Conservation (phyloP, 2,329 filamentous ascomycete genomes). For the Neofusicoccum kwambonambiense region DNA sequence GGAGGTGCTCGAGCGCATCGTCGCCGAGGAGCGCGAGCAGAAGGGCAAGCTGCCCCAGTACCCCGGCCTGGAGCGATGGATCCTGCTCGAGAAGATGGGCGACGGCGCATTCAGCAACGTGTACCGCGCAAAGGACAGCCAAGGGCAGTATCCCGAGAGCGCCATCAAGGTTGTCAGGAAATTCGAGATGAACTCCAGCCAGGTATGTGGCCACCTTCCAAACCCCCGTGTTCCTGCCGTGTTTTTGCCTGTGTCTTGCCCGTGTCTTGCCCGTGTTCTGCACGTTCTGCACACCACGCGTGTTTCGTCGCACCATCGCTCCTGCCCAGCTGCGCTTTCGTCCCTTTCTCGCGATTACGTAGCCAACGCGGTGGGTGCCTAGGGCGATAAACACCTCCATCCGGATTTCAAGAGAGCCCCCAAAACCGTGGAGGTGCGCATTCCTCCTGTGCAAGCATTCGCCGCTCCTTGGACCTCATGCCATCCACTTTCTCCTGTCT, state of each 20-base stretch:
- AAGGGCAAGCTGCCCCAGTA: conserved; percentile 84
- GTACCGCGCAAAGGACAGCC: conserved; percentile 78
- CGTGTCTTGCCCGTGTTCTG: conserved; percentile 19
- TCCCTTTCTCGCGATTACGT: conserved; percentile 35
- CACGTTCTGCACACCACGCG: conserved; percentile 13
- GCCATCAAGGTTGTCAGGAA: conserved; percentile 99
- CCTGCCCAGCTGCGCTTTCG: conserved; percentile 25
- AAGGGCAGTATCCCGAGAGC: conserved; percentile 72
- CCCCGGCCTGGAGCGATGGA: conserved; percentile 81
- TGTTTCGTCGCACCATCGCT: conserved; percentile 16
- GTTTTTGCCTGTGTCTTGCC: background rate
- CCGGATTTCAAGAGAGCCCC: conserved; percentile 86
- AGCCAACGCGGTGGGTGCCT: conserved; percentile 55
- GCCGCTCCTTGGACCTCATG: conserved; percentile 30
- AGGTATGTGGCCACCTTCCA: conserved; percentile 68
- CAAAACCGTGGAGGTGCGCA: conserved; percentile 93
- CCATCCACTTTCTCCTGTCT: conserved; percentile 19
- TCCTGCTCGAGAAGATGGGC: conserved; percentile 93
- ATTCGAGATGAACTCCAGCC: conserved; percentile 97
- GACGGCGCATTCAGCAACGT: conserved; percentile 99
- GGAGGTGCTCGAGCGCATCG: conserved; percentile 75
- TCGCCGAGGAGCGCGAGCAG: conserved; percentile 87
- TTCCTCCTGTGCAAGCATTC: conserved; percentile 20
- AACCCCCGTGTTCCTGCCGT: background rate
- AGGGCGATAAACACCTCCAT: conserved; percentile 92